Conservation (phyloP, 192 early-diverging fungal species). For the Dimargaris verticillata region DNA sequence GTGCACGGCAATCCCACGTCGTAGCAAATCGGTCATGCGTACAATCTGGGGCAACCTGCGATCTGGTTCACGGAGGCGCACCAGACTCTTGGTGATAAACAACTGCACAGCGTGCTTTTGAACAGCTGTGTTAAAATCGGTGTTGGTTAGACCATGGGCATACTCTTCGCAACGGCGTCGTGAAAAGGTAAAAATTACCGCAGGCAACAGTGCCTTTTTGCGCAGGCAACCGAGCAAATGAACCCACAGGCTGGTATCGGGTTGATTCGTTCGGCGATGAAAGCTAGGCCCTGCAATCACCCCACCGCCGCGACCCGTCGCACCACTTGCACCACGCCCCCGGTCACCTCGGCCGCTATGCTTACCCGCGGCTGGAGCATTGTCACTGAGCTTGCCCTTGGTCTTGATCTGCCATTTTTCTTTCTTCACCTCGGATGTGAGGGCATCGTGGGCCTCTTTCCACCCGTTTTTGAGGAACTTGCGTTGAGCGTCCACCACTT, state of each 20-base stretch:
- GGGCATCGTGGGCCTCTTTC: conserved; percentile 57
- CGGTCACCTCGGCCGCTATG: conserved; percentile 13
- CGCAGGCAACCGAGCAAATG: conserved; percentile 61
- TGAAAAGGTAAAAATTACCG: conserved; percentile 88
- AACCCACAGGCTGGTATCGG: conserved; percentile 69
- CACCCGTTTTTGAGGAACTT: conserved; percentile 41
- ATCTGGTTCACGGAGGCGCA: conserved; percentile 69
- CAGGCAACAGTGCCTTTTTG: conserved; percentile 63
- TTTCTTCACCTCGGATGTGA: conserved; percentile 44
- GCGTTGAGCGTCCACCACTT: conserved; percentile 73
- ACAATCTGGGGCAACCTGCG: conserved; percentile 75
- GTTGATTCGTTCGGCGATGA: conserved; percentile 21
- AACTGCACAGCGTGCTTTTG: conserved; percentile 78
- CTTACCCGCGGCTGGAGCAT: not conserved
- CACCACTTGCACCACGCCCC: too few species aligned
- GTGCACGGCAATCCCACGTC: conserved; percentile 91
- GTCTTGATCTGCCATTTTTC: conserved; percentile 17
- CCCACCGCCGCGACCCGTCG: conserved; percentile 18
- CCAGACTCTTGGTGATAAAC: conserved; percentile 68
- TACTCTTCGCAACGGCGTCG: conserved; percentile 91
- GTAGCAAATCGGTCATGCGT: conserved; percentile 64
- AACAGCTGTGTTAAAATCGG: conserved; percentile 59
- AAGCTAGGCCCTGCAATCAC: conserved; percentile 19
- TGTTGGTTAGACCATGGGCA: conserved; percentile 52
- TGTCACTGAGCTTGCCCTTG: not conserved